Evolutionary conservation across 2,329 filamentous ascomycete species (phyloP), one percentile per base, ranked within the genome.

Genomic region (Apiospora saccharicola): DNA sequence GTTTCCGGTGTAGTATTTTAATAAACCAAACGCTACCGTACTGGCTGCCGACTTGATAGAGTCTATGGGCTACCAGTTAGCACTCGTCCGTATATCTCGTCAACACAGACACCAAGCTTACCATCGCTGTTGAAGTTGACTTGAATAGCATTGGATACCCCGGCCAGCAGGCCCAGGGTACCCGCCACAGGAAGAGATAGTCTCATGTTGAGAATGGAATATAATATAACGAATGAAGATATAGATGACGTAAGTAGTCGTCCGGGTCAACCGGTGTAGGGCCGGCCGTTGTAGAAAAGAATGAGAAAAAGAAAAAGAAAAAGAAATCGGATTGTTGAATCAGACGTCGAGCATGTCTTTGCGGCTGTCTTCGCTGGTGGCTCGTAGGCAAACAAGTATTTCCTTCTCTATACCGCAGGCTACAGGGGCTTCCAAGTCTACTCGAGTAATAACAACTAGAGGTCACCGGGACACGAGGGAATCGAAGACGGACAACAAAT

Each of bases 11-110:
- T 81, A 81, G 72, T 80, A 81, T 72, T 80, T 80, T 72, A 80
- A 73, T 53, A 81, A 70, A 13, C 80, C 80, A 53, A 77, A 81
- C 19, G 80, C 80, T 37, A 79, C 71, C 19, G 79, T 81, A 73
- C 79, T 80, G 16, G 79, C 77, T 41, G 76, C 78, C 34, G 82
- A 78, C 73, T 87, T 88, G 71, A 90, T 78, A 0, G 88, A 89
- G 68, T 81, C 87, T 89, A 73, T 80, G 81, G 81, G 82, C 79
- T 41, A 81, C 41, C n/a, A 10, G 10, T 64, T 41, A 64, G 57
- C 34, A 22, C 10, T 19, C 2, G 19, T 24, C 30, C 19, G 19
- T n/a, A 19, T 10, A n/a, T 12, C 30, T 12, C 26, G 3, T 0
- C 4, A 37, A 2, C 14, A 85, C 14, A 84, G 10, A 80, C 30